Conservation (phyloP, 805 yeast species). For the Candida maesae region DNA sequence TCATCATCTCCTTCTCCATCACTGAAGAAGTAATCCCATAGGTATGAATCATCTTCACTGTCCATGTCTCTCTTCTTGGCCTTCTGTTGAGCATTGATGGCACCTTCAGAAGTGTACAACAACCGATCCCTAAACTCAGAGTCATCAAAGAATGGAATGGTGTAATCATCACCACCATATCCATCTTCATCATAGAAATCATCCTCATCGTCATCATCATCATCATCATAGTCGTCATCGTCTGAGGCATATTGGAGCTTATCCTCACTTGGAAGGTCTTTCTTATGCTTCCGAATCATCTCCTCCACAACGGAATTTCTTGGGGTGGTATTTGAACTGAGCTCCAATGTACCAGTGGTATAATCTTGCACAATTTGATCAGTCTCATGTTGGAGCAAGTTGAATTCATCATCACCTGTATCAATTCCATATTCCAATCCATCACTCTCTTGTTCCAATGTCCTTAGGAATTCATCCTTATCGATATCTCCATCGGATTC, state of each 20-base stretch:
- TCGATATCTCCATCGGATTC: conserved; percentile 61
- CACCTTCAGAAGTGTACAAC: conserved; percentile 15
- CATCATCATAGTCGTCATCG: conserved; percentile 29
- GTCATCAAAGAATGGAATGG: conserved; percentile 40
- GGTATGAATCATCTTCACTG: conserved; percentile 57
- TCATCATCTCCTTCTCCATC: conserved; percentile 33
- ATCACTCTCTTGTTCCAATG: conserved; percentile 32
- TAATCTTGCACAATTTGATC: conserved; percentile 40
- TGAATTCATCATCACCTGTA: conserved; percentile 32
- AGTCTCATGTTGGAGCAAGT: conserved; percentile 38
- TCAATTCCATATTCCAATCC: conserved; percentile 36
- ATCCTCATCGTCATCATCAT: conserved; percentile 24
- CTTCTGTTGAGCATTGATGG: conserved; percentile 5
- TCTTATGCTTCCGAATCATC: conserved; percentile 40
- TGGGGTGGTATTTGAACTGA: conserved; percentile 30
- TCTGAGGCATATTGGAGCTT: conserved; percentile 32
- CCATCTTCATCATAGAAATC: conserved; percentile 26
- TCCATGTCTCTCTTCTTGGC: conserved; percentile 11
- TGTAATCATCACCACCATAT: conserved; percentile 41
- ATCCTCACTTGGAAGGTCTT: conserved; percentile 37
- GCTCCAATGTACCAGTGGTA: conserved; percentile 28
- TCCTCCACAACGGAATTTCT: conserved; percentile 31
- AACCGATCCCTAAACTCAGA: conserved; percentile 25
- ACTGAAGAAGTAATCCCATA: conserved; percentile 71
- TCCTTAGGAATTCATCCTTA: conserved; percentile 40